Conservation (phyloP, 495 filamentous ascomycete species). For the Penicillium maclennaniae region DNA sequence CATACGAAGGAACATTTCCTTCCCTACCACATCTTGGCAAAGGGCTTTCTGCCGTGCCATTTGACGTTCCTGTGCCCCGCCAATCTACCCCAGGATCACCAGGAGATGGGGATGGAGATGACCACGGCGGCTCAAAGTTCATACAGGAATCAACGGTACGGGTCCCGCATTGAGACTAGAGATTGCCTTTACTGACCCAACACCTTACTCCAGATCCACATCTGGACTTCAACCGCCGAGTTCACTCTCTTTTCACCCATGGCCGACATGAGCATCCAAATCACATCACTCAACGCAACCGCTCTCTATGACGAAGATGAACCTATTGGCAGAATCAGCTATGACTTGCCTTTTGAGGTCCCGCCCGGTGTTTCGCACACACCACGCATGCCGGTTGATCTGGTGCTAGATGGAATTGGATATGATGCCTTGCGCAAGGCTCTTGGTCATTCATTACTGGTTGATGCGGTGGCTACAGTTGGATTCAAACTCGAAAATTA, state of each 20-base stretch:
- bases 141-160: slow-evolving; percentile 78
- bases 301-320: slow-evolving; percentile 79
- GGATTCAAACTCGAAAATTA: slow-evolving; percentile 69
- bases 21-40: slow-evolving; percentile 65
- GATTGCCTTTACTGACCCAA: background rate
- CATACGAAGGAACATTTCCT: slow-evolving; percentile 68
- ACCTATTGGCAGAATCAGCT: slow-evolving; percentile 69
- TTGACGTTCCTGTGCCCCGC: slow-evolving; percentile 67
- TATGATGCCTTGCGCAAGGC: slow-evolving; percentile 77
- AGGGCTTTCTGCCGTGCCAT: slow-evolving; percentile 62
- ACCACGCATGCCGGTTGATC: slow-evolving; percentile 75
- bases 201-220: slow-evolving; percentile 52
- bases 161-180: background rate
- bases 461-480: slow-evolving; percentile 74
- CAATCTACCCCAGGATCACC: slow-evolving; percentile 52
- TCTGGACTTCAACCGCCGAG: slow-evolving; percentile 79
- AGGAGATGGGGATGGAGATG: slow-evolving; percentile 36
- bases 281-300: slow-evolving; percentile 77
- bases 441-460: slow-evolving; percentile 73
- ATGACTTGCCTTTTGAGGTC: slow-evolving; percentile 69
- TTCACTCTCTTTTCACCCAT: slow-evolving; percentile 83
- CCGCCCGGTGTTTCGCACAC: slow-evolving; percentile 67
- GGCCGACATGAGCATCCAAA: slow-evolving; percentile 60
- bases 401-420: slow-evolving; percentile 72
- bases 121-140: slow-evolving; percentile 52